Evolutionary conservation across 345 rosid genomes (phyloP).

Genomic region (Murraya paniculata): DNA sequence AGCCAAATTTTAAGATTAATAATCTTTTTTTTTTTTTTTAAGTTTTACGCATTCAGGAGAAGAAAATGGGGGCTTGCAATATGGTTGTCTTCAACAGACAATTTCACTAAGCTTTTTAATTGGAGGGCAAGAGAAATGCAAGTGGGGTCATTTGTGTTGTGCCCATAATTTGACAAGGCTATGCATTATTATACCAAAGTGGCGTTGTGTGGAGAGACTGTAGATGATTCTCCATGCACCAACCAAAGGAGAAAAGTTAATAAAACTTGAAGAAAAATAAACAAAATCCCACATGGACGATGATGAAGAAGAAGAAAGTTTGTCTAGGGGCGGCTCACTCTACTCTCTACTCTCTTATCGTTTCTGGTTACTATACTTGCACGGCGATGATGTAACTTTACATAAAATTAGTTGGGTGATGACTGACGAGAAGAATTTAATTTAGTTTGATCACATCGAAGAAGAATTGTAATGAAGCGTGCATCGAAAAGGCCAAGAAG

Average conservation of each 20-base stretch:
- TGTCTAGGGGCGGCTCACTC: conserved; percentile 34
- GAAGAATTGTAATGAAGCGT: neutral
- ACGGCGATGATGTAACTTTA: conserved; percentile 16
- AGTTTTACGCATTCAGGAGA: too few species aligned
- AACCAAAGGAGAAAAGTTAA: conserved; percentile 5
- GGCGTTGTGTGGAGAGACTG: neutral
- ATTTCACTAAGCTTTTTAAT: neutral
- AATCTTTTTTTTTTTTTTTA: too few species aligned
- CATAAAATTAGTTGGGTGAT: neutral
- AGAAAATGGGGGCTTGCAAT: too few species aligned
- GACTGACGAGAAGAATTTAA: neutral
- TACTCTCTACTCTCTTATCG: neutral
- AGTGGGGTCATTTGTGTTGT: conserved; percentile 12
- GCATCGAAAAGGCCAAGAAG: conserved; percentile 20
- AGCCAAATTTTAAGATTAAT: too few species aligned
- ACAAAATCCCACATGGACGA: conserved; percentile 21
- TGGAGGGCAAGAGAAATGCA: neutral
- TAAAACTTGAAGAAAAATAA: conserved; percentile 7
- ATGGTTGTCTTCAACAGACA: neutral
- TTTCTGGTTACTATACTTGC: neutral
- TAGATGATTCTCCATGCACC: conserved; percentile 6
- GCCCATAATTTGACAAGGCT: conserved; percentile 21
- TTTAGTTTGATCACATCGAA: too few species aligned
- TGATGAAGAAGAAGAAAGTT: conserved; percentile 21
- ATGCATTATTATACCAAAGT: neutral